Evolutionary conservation across 2,329 filamentous ascomycete genomes (phyloP), one percentile per base, ranked within the genome.

Genomic region (Pestalotiopsis sp.): DNA sequence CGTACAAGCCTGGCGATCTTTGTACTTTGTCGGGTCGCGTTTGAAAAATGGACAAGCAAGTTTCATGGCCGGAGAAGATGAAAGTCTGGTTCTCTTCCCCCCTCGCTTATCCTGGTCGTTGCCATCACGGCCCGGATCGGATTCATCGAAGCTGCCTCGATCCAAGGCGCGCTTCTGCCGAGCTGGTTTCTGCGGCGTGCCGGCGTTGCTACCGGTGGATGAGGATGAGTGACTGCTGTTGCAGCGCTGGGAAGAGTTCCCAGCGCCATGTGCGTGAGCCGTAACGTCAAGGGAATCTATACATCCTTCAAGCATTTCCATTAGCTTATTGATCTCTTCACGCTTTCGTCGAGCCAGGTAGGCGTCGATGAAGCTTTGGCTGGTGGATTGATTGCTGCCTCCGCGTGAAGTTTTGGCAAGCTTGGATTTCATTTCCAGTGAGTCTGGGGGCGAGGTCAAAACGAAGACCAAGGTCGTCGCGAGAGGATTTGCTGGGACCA

Each of bases 21-120:
- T 36, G 38, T 64, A 59, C 14, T 60, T 64, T 11, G 45, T 38
- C 23, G 68, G 52, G n/a, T 67, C 64, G 14, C 60, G 49, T 36
- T 69, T 64, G 38, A 69, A 67, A 57, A 38, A 67, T 5, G 68
- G 68, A 39, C 68, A 69, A 38, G 68, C 68, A 12, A 69, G 41
- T 7, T 39, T 49, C 41, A 14, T 14, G 12, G 52, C n/a, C 14
- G 17, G 17, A 17, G 64, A 55, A 13, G 31, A 3, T 20, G 59
- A 59, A 9, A 20, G 25, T 20, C 49, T 55, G 25, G 58, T 38
- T 20, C 68, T 58, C 27, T 69, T 69, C 13, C 20, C 58, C n/a
- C 23, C 64, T 20, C 64, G 64, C 9, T 55, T 58, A 0, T 63
- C 59, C 11, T 61, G 31, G 3, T 38, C 64, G n/a, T 67, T 60